Base-by-base conservation (phyloP, 148 eudicot genomes). In the Fagopyrum homotropicum region DNA sequence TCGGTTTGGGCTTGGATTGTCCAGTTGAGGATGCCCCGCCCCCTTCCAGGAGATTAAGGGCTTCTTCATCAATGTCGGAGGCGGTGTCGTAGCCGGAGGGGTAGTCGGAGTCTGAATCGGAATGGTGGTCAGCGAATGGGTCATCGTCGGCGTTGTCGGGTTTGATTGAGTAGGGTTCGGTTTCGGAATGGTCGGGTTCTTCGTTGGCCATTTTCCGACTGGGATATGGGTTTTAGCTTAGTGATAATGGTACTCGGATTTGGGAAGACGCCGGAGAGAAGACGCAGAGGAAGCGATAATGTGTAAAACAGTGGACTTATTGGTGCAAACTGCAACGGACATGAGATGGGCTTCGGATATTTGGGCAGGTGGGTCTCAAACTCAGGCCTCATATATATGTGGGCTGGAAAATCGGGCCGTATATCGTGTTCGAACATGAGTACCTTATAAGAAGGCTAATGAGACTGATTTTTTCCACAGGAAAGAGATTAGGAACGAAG, bases 61-160 rank as follows among this genome's bases (percentile, higher is more conserved):
- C 71, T 40, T 72, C 74, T 46, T 72, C 74, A 5, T 72, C 74
- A 52, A 45, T 19, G 74, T 72, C 74, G 54, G 74, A 72, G 55
- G 51, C 74, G 15, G 74, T 45, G 52, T 46, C 51, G 43, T 72
- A 45, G 48, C 40, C 74, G 54, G 52, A 46, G 6, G 74, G 74
- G 74, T 72, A 72, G 43, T 72, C 74, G 55, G 74, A 46, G 55
- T 72, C 74, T 14, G 74, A 72, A 26, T 72, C 55, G 35, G 51
- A 46, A 35, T 71, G 52, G 12, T n/a, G 30, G 35, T 71, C 73
- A 6, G 46, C 47, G 22, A 35, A 40, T 3, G 72, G 72, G 47
- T 69, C 48, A 45, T 45, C 73, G 29, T 46, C 16, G 16, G 6
- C 54, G 72, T 43, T 69, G 48, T 44, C 4, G 72, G 66, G 40